A percentile compares a stretch with the other conserved stretches of the same genome.
phyloP scores from a whole-genome alignment of 2,329 filamentous ascomycete genomes.

The Pseudogymnoascus sp. region DNA sequence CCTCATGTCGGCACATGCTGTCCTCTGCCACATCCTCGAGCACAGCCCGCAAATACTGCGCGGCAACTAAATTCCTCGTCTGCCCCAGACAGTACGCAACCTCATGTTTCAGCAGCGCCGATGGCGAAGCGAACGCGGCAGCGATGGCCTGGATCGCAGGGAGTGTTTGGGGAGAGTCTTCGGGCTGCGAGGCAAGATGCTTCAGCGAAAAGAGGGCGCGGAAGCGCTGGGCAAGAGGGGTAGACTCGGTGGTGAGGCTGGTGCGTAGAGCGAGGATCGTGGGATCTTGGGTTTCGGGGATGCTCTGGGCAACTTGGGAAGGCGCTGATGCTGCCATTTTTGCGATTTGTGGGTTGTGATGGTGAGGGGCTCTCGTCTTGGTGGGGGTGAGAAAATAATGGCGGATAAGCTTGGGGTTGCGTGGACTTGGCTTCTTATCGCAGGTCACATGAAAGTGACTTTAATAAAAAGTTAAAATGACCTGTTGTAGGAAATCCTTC shows the following conservation, averaged over 20 bases:
- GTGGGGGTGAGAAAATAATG: constrained; percentile 8
- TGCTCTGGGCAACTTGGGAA: not conserved
- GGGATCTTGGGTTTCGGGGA: constrained; percentile 19
- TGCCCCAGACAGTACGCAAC: constrained; percentile 95
- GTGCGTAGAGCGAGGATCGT: constrained; percentile 50
- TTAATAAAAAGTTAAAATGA: not conserved
- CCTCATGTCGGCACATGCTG: constrained; percentile 92
- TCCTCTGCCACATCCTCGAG: constrained; percentile 76
- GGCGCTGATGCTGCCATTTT: not conserved
- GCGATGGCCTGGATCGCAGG: constrained; percentile 73
- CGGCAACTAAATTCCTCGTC: constrained; percentile 67
- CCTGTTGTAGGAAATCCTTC: not conserved
- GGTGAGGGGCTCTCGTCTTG: not conserved
- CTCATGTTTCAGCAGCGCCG: constrained; percentile 90
- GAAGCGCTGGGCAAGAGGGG: constrained; percentile 81
- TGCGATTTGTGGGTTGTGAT: not conserved
- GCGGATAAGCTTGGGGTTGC: not conserved
- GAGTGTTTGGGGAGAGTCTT: constrained; percentile 44
- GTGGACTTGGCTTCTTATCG: constrained; percentile 5
- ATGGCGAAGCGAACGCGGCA: constrained; percentile 74
- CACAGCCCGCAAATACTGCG: constrained; percentile 63
- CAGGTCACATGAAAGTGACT: not conserved
- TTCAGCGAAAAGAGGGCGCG: constrained; percentile 97
- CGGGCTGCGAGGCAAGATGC: constrained; percentile 67
- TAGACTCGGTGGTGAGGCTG: constrained; percentile 69